phyloP scores from a whole-genome alignment of 2,329 filamentous ascomycete genomes.

The Cryphonectria radicalis region DNA sequence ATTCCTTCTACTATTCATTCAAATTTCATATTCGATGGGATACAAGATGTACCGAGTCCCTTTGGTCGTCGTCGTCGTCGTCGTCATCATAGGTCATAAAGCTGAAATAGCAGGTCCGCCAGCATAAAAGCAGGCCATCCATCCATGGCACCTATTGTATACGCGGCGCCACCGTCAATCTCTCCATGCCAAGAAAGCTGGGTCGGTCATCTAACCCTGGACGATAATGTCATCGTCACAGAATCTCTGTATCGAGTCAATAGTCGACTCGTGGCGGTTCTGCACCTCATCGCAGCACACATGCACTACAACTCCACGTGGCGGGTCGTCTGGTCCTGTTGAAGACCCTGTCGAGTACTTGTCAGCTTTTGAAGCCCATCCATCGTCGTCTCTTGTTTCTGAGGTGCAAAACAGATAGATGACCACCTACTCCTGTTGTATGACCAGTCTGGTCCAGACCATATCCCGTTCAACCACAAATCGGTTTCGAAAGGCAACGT shows the following conservation, averaged over 20 bases:
- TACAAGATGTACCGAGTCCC: background rate
- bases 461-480: background rate
- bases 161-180: background rate
- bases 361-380: background rate
- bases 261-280: background rate
- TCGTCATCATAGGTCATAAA: background rate
- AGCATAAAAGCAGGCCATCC: background rate
- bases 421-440: background rate
- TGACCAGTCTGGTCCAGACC: constrained; percentile 9
- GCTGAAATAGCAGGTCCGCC: background rate
- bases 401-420: no score
- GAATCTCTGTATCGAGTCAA: background rate
- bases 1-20: background rate
- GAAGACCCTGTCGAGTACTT: background rate
- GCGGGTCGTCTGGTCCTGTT: background rate
- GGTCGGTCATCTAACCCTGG: background rate
- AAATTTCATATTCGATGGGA: no score
- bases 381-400: background rate
- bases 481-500: background rate
- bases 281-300: constrained; percentile 5
- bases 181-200: background rate
- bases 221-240: background rate
- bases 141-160: background rate
- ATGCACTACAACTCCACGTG: constrained; percentile 2
- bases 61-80: background rate